Evolutionary conservation across 441 rosid genomes (phyloP).

Genomic region (Iberis amara): DNA sequence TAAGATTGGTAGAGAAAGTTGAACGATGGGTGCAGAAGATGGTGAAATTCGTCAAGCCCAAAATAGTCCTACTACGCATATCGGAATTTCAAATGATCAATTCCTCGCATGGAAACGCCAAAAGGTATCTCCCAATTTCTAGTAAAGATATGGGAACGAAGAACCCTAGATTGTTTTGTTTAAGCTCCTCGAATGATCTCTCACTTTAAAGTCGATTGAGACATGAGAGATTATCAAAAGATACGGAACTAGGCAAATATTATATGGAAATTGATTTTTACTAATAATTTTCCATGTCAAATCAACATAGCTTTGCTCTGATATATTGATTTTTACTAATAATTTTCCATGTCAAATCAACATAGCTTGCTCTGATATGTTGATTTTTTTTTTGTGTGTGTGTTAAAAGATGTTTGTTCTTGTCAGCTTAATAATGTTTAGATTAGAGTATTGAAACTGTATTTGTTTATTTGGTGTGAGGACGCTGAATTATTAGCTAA

Average conservation of each 20-base stretch:
- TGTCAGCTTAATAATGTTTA: not conserved
- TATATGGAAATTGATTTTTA: too few species aligned
- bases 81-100: slow-evolving; percentile 38
- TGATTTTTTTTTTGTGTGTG: too few species aligned
- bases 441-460: not conserved
- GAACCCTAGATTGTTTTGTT: slow-evolving; percentile 25
- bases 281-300: too few species aligned
- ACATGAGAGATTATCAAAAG: not conserved
- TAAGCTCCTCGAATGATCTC: too few species aligned
- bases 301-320: too few species aligned
- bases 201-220: not conserved
- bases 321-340: too few species aligned
- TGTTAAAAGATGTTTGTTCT: not conserved
- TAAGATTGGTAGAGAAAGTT: not conserved
- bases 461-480: slow-evolving; percentile 29
- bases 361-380: too few species aligned
- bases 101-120: slow-evolving; percentile 61
- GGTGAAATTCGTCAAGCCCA: slow-evolving; percentile 25
- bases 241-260: too few species aligned
- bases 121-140: slow-evolving; percentile 38
- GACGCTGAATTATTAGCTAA: slow-evolving; percentile 59
- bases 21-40: slow-evolving; percentile 45
- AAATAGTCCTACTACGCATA: slow-evolving; percentile 26
- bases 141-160: slow-evolving; percentile 5
- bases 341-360: too few species aligned